Evolutionary conservation across 2,329 filamentous ascomycete genomes (phyloP), one percentile per base, ranked within the genome.

Genomic region (Claviceps africana): DNA sequence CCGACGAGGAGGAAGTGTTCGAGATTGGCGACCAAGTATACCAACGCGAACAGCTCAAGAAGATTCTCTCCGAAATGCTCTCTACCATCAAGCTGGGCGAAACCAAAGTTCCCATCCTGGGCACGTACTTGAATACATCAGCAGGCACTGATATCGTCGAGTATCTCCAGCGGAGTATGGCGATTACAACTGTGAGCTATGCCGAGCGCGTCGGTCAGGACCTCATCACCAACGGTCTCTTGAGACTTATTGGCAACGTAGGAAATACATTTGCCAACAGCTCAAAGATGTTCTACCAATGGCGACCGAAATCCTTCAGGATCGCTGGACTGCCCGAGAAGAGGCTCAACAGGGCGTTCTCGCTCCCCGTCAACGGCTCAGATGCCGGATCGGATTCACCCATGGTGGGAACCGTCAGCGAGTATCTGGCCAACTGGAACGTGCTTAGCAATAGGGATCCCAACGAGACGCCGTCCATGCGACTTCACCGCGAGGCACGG

Each of bases 251-350:
- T 56, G 93, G 93, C 57, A 96, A 93, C 61, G 90, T 98, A 51
- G 93, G 93, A 55, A 97, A 81, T 70, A 88, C 85, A 1, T 98
- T 98, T 65, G 90, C 91, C 60, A 98, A 98, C 71, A 97, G 90
- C 74, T 95, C 90, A 57, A 88, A 86, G 69, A 86, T 97, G 82
- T 91, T 87, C 65, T 98, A 98, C 67, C 93, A 98, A 67, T 98
- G 93, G 93, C 85, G 88, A 51, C 81, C 90, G 8, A 94, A 88
- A 71, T 85, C 87, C 5, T 98, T 97, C 71, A 83, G 94, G 64
- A 67, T 93, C 53, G 83, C 88, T 28, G 91, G 90, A 22, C 75
- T 95, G 51, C 89, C 88, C 0, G 91, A 96, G 67, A 95, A 88
- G 77, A 94, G 90, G 73, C 65, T 91, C 48, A 77, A 79, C 58